Evolutionary conservation across 495 filamentous ascomycete genomes (phyloP), one percentile per base, ranked within the genome.

Genomic region (Aspergillus baeticus): DNA sequence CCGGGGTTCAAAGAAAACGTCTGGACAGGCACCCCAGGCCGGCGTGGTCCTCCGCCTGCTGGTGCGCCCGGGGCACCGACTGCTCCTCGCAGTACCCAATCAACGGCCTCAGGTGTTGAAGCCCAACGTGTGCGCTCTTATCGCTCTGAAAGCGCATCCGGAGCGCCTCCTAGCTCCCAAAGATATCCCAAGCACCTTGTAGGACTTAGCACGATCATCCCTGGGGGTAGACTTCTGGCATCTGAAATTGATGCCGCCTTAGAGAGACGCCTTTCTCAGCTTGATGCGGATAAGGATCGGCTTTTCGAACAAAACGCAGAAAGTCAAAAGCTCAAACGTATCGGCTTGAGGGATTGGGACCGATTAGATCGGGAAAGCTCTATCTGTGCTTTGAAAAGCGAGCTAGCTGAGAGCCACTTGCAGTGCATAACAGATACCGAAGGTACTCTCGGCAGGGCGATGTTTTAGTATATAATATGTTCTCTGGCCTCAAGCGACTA

Each of bases 351-450:
- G 47, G 83, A 87, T 34, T 88, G 85, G 85, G 83, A 84, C 37
- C 71, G 68, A 41, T 54, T 82, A 54, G 79, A 85, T 56, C 67
- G 81, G 21, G 85, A 88, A 65, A 81, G 76, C 43, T 78, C 78
- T 14, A 81, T 80, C 39, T 81, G 80, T 29, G 80, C 79, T 4
- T 62, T 87, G 48, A 82, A 80, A 65, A 82, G 78, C 54, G 83
- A 87, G 52, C 62, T 87, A 47, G 84, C 84, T 2, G 85, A 87
- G 62, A 70, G 78, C n/a, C 76, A 83, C 54, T 61, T 88, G 45
- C 79, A 82, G 54, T 71, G 78, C 41, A 77, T 82, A 54, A 71
- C 81, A 36, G 83, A 82, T 62, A 75, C 76, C 36, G 83, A 85
- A 57, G 72, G 70, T 49, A 58, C 70, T 35, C 74, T 73, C 35